Evolutionary conservation across 352 stramenopile species (phyloP).

Genomic region (Phytophthora meadii): DNA sequence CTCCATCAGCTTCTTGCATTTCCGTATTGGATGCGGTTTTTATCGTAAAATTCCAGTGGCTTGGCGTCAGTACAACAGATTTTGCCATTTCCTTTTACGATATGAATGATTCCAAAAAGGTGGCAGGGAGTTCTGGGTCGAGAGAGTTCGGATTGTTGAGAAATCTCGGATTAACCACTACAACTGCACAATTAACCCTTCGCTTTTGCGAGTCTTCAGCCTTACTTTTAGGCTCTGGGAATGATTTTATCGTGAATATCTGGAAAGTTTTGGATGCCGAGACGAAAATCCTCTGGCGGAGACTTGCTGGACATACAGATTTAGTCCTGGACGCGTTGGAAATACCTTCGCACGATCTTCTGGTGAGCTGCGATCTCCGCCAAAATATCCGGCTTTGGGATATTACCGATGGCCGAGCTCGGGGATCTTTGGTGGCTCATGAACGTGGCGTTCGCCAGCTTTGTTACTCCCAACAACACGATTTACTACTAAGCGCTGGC

Average conservation of each 20-base stretch:
- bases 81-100: slow-evolving; percentile 87
- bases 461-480: slow-evolving; percentile 77
- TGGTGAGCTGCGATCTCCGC: slow-evolving; percentile 81
- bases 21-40: slow-evolving; percentile 79
- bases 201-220: slow-evolving; percentile 67
- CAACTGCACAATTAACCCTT: slow-evolving; percentile 64
- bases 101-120: slow-evolving; percentile 62
- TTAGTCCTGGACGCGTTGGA: slow-evolving; percentile 77
- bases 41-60: slow-evolving; percentile 61
- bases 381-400: slow-evolving; percentile 84
- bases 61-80: slow-evolving; percentile 78
- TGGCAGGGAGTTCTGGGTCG: slow-evolving; percentile 13
- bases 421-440: slow-evolving; percentile 67
- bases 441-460: slow-evolving; percentile 76
- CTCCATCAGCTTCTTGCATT: slow-evolving; percentile 34
- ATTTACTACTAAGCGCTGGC: slow-evolving; percentile 79
- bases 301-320: slow-evolving; percentile 56
- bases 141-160: slow-evolving; percentile 52
- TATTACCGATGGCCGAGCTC: slow-evolving; percentile 68
- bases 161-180: slow-evolving; percentile 68
- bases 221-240: slow-evolving; percentile 66
- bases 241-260: slow-evolving; percentile 74
- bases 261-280: slow-evolving; percentile 71
- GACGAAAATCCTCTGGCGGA: slow-evolving; percentile 67
- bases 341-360: slow-evolving; percentile 73